phyloP scores from a whole-genome alignment of 2,329 filamentous ascomycete genomes.

The Diaporthe caulivora region DNA sequence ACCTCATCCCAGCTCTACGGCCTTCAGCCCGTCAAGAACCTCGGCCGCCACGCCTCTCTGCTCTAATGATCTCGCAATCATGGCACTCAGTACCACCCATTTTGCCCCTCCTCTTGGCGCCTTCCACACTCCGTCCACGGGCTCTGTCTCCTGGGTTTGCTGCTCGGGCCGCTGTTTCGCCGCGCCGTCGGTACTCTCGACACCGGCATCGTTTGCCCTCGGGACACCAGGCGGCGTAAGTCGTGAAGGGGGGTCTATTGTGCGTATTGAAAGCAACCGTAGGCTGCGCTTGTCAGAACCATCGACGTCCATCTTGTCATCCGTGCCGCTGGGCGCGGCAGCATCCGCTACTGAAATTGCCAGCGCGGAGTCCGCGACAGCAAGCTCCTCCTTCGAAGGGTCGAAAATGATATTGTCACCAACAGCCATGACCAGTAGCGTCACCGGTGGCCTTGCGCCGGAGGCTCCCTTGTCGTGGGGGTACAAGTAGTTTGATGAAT shows the following conservation, averaged over 20 bases:
- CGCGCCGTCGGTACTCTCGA: slow-evolving; percentile 53
- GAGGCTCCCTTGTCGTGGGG: slow-evolving; percentile 57
- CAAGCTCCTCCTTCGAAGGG: slow-evolving; percentile 89
- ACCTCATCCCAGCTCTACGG: slow-evolving; percentile 74
- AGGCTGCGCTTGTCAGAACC: slow-evolving; percentile 56
- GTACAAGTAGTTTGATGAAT: slow-evolving; percentile 83
- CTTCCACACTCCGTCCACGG: slow-evolving; percentile 83
- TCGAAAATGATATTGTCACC: slow-evolving; percentile 94
- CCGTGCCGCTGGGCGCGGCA: slow-evolving; percentile 40
- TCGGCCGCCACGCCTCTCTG: slow-evolving; percentile 87
- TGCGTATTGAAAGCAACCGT: slow-evolving; percentile 76
- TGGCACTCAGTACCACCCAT: slow-evolving; percentile 76
- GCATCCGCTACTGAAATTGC: slow-evolving; percentile 81
- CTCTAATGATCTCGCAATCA: slow-evolving; percentile 82
- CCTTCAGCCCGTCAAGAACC: slow-evolving; percentile 84
- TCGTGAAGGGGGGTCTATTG: slow-evolving; percentile 80
- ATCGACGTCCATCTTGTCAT: slow-evolving; percentile 57
- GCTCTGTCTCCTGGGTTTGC: slow-evolving; percentile 63
- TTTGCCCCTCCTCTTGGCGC: slow-evolving; percentile 87
- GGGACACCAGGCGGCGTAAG: slow-evolving; percentile 79
- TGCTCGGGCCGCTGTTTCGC: slow-evolving; percentile 53
- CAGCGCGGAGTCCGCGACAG: slow-evolving; percentile 89
- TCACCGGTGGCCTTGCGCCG: slow-evolving; percentile 79
- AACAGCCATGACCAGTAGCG: slow-evolving; percentile 88
- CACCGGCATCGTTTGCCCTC: slow-evolving; percentile 70